Percentiles rank a stretch among this genome's conserved stretches.
Conservation (phyloP, 2,329 filamentous ascomycete genomes). For the Macrophomina pseudophaseolina region DNA sequence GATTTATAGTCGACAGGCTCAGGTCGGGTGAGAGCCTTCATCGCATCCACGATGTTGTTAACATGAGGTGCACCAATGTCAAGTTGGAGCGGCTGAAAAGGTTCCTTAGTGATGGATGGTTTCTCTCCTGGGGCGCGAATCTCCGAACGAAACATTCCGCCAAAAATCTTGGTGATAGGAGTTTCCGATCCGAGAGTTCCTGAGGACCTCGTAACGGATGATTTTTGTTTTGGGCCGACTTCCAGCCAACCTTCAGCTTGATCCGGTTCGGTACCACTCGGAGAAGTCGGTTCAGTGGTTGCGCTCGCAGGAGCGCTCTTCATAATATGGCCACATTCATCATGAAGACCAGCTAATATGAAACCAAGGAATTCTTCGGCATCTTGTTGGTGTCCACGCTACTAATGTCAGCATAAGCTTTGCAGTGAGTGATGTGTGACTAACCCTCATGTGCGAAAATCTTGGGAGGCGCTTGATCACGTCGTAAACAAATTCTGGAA, state of each 20-base stretch:
- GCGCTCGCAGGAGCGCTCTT: conserved; percentile 51
- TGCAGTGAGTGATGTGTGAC: conserved; percentile 37
- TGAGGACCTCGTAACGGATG: conserved; percentile 84
- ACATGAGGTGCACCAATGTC: conserved; percentile 89
- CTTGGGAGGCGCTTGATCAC: conserved; percentile 84
- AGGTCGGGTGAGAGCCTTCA: conserved; percentile 80
- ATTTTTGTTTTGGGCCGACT: conserved; percentile 88
- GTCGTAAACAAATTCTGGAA: conserved; percentile 93
- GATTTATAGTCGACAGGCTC: conserved; percentile 86
- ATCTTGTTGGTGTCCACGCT: conserved; percentile 96
- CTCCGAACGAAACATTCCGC: conserved; percentile 87
- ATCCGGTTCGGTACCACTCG: conserved; percentile 49
- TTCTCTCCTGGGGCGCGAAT: conserved; percentile 85
- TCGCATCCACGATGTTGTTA: conserved; percentile 87
- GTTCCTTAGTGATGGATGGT: conserved; percentile 88
- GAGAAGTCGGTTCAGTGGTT: conserved; percentile 44
- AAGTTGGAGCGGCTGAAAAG: conserved; percentile 91
- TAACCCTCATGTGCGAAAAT: conserved; percentile 89
- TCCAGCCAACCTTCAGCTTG: conserved; percentile 80
- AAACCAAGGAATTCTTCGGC: conserved; percentile 97
- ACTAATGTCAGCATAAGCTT: conserved; percentile 35
- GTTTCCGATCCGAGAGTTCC: conserved; percentile 74
- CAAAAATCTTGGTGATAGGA: conserved; percentile 92
- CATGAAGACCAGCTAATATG: conserved; percentile 87
- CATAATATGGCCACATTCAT: conserved; percentile 85